phyloP scores from a whole-genome alignment of 352 stramenopile genomes.

The Phytophthora europaea region DNA sequence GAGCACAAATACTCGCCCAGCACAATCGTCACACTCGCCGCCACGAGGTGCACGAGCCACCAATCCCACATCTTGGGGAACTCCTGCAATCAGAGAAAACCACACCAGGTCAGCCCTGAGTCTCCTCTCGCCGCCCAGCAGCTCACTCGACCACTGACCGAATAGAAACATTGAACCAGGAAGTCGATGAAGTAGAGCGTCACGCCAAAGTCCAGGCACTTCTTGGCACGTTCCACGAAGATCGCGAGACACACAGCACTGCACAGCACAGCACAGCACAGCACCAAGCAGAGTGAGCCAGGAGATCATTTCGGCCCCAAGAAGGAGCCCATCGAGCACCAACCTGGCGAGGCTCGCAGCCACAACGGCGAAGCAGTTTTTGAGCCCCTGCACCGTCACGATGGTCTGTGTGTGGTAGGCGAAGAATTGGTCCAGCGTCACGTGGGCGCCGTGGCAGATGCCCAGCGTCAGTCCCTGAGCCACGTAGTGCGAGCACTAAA shows the following conservation, averaged over 20 bases:
- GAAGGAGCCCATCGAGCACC: neutral
- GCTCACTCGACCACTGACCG: constrained; percentile 40
- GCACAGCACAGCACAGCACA: constrained; percentile 1
- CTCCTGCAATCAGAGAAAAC: constrained; percentile 50
- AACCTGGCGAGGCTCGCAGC: constrained; percentile 64
- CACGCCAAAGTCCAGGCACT: constrained; percentile 92
- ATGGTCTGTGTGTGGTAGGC: constrained; percentile 85
- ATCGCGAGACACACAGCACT: constrained; percentile 80
- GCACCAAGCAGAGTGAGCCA: constrained; percentile 4
- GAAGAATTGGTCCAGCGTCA: constrained; percentile 89
- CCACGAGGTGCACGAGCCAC: constrained; percentile 85
- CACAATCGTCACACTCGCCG: constrained; percentile 80
- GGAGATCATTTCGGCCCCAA: neutral
- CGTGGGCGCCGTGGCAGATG: constrained; percentile 76
- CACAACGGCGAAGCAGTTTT: constrained; percentile 84
- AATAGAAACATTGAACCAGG: constrained; percentile 85
- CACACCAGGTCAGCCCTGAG: neutral
- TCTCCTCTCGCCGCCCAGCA: neutral
- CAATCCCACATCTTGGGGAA: constrained; percentile 90
- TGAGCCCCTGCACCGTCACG: constrained; percentile 78
- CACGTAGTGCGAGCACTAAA: constrained; percentile 86
- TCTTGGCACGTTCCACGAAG: constrained; percentile 92
- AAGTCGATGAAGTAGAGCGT: constrained; percentile 92
- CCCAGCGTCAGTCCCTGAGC: constrained; percentile 74
- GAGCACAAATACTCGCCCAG: constrained; percentile 91